These are phyloP conservation scores for Carex sylvatica DNA, from an alignment of 202 grass and related monocot species.

Conservation along the genomic window DNA sequence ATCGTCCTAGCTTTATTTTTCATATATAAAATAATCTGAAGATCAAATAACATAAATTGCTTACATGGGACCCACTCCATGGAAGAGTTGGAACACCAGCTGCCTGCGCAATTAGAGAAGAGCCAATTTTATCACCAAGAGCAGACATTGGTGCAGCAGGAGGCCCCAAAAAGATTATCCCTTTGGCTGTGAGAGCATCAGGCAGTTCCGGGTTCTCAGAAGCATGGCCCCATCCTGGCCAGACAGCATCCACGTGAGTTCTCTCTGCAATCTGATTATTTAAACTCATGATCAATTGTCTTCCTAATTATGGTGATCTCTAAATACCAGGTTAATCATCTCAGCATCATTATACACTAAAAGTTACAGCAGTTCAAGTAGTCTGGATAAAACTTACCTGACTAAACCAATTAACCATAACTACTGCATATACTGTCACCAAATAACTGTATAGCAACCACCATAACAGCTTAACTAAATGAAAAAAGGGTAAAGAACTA, in stretches of 20 bases:
- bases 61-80: conserved; percentile 98
- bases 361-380: neutral
- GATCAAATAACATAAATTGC: conserved; percentile 36
- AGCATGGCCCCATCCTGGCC: conserved; percentile 99
- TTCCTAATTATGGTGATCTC: neutral
- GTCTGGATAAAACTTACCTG: neutral
- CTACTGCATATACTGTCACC: neutral
- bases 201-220: conserved; percentile 99
- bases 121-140: conserved; percentile 97
- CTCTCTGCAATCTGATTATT: conserved; percentile 75
- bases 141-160: conserved; percentile 79
- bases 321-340: neutral
- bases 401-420: neutral
- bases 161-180: conserved; percentile 94
- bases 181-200: conserved; percentile 67
- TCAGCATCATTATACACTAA: neutral
- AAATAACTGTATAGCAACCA: neutral
- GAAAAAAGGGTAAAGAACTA: neutral
- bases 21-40: neutral
- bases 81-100: conserved; percentile 96
- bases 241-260: conserved; percentile 94
- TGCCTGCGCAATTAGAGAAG: conserved; percentile 96
- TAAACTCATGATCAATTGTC: neutral
- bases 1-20: neutral
- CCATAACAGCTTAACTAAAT: neutral